Evolutionary conservation across 2,329 filamentous ascomycete species (phyloP).

Genomic region (Epichloe amarillans): DNA sequence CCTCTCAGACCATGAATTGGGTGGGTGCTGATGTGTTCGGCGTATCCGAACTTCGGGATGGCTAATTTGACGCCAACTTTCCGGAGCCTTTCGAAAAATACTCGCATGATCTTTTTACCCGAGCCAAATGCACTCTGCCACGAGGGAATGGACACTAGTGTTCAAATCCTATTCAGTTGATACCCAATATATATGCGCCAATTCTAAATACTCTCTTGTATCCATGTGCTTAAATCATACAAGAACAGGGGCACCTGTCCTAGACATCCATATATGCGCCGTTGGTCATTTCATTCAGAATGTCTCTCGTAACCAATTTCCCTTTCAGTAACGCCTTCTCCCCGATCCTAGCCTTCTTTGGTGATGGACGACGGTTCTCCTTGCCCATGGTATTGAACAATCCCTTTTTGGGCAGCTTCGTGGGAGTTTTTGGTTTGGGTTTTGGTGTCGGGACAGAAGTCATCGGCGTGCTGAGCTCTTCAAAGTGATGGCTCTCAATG

Average conservation of each 20-base stretch:
- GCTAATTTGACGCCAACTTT: slow-evolving; percentile 36
- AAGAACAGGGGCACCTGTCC: background rate
- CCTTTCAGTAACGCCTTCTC: slow-evolving; percentile 50
- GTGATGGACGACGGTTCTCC: slow-evolving; percentile 34
- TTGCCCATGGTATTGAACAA: slow-evolving; percentile 19
- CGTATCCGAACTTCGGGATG: slow-evolving; percentile 29
- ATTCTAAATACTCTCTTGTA: background rate
- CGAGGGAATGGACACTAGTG: slow-evolving; percentile 5
- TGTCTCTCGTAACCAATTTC: slow-evolving; percentile 58
- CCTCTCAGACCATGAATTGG: slow-evolving; percentile 20
- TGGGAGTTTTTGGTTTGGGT: slow-evolving; percentile 12
- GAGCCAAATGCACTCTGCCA: slow-evolving; percentile 32
- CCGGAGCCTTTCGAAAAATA: slow-evolving; percentile 26
- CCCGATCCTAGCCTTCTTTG: slow-evolving; percentile 44
- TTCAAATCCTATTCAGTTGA: slow-evolving; percentile 3
- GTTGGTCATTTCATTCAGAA: slow-evolving; percentile 57
- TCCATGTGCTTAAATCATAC: background rate
- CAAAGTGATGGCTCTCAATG: slow-evolving; percentile 54
- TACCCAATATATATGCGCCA: slow-evolving; percentile 7
- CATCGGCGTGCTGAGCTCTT: slow-evolving; percentile 38
- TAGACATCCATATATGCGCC: slow-evolving; percentile 20
- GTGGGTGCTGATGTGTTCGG: slow-evolving; percentile 29
- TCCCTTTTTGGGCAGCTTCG: slow-evolving; percentile 13
- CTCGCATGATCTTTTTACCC: slow-evolving; percentile 25
- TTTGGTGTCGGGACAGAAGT: slow-evolving; percentile 10